Base-by-base conservation (phyloP, 139 green algal genomes). In the Microglena sp. region DNA sequence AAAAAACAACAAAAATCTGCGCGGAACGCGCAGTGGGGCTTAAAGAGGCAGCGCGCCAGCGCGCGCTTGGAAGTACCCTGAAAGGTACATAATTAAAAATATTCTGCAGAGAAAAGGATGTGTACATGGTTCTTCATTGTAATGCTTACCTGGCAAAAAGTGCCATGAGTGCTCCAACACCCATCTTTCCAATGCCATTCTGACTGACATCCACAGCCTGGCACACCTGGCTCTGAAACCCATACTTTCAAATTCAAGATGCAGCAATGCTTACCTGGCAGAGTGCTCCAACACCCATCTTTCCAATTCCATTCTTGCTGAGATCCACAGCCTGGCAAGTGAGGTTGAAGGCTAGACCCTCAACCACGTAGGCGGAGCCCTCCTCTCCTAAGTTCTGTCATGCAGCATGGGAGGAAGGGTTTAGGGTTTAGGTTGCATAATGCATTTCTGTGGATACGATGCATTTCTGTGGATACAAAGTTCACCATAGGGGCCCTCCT, bases 331-430 rank as follows among this genome's bases (percentile, higher is more conserved):
- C 73, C 40, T 76, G 58, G 56, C 86, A 94, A 22, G 68, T 67
- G 32, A 84, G 84, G 77, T 97, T 98, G 80, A 96, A 97, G 5
- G 91, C 90, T 15, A 97, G 77, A 0, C 78, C 79, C 61, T 96
- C 89, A 0, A 86, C 73, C 21, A 98, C 76, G 64, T 95, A 96
- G 1, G 74, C 80, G 29, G 79, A 82, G 15, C 91, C 91, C 68
- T 97, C 72, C 24, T 50, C n/a, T n/a, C n/a, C 83, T 27, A 98
- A 72, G 73, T 93, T 96, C 75, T 86, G 69, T 2, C 29, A 22
- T 4, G 5, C 45, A n/a, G n/a, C n/a, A n/a, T n/a, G n/a, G n/a
- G n/a, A 3, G 61, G 18, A 26, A 45, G 50, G 0, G 61, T 56
- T 33, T 61, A 36, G 5, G n/a, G n/a, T 30, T n/a, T n/a, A n/a